Conservation (phyloP, 2,329 filamentous ascomycete genomes). For the Alternaria tenuissima region DNA sequence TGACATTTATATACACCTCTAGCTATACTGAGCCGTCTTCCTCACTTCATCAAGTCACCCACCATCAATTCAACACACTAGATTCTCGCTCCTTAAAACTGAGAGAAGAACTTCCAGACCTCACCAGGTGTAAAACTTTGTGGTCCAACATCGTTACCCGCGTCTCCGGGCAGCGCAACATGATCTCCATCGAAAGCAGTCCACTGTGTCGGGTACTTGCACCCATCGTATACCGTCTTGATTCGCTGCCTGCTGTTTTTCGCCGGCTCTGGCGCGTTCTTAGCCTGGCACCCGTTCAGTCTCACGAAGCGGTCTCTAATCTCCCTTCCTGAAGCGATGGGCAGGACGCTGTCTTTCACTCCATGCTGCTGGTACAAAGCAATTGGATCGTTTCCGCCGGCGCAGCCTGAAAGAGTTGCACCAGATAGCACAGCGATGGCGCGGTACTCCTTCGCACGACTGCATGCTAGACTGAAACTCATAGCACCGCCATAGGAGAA, state of each 20-base stretch:
- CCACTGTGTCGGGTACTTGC: conserved; percentile 46
- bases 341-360: conserved; percentile 48
- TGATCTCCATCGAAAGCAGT: conserved; percentile 33
- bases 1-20: neutral
- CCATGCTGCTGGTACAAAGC: conserved; percentile 55
- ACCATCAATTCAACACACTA: neutral
- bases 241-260: conserved; percentile 19
- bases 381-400: conserved; percentile 50
- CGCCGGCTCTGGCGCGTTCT: conserved; percentile 28
- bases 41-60: neutral
- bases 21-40: neutral
- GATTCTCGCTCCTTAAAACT: conserved; percentile 15
- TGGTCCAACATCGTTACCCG: conserved; percentile 16
- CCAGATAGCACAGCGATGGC: conserved; percentile 48
- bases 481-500: conserved; percentile 58
- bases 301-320: conserved; percentile 52
- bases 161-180: conserved; percentile 29
- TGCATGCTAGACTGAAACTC: conserved; percentile 55
- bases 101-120: conserved; percentile 47
- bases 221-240: conserved; percentile 36
- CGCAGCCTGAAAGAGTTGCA: conserved; percentile 29
- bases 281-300: conserved; percentile 49
- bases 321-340: conserved; percentile 45
- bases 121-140: conserved; percentile 35
- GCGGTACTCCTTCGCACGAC: conserved; percentile 50